These are phyloP conservation scores for Magnolia changhungtana DNA, from an alignment of 164 flowering plant genomes.

Conservation along the genomic window DNA sequence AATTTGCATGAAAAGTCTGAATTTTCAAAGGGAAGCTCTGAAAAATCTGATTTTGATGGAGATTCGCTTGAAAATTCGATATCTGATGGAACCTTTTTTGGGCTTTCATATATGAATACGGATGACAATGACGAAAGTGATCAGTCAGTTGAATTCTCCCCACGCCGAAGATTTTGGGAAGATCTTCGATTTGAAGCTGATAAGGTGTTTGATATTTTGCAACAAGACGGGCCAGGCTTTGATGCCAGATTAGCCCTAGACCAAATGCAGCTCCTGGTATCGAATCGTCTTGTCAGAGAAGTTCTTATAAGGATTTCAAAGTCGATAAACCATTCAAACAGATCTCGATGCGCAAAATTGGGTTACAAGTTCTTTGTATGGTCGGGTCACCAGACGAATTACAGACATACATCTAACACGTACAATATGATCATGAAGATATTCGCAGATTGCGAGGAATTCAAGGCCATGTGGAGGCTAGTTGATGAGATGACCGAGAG, in stretches of 20 bases:
- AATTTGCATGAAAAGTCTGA: background rate
- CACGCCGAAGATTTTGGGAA: conserved; percentile 25
- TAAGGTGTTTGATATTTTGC: conserved; percentile 49
- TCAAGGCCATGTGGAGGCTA: conserved; percentile 77
- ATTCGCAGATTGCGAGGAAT: conserved; percentile 69
- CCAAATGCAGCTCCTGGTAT: conserved; percentile 43
- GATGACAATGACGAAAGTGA: conserved; percentile 10
- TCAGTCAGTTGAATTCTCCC: conserved; percentile 6
- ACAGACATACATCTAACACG: conserved; percentile 53
- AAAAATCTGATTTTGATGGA: conserved; percentile 16
- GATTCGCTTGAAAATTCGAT: background rate
- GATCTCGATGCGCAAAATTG: conserved; percentile 51
- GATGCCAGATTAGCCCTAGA: conserved; percentile 53
- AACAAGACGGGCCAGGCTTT: conserved; percentile 69
- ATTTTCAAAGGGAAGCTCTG: background rate
- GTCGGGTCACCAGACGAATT: conserved; percentile 59
- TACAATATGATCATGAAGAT: conserved; percentile 80
- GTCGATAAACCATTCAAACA: conserved; percentile 34
- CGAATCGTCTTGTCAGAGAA: conserved; percentile 60
- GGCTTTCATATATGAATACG: background rate
- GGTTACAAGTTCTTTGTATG: conserved; percentile 81
- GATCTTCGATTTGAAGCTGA: conserved; percentile 37
- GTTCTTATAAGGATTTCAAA: conserved; percentile 61
- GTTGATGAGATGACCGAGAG: conserved; percentile 81
- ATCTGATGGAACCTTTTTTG: background rate